Conservation (phyloP, 345 rosid genomes). For the Durio zibethinus region DNA sequence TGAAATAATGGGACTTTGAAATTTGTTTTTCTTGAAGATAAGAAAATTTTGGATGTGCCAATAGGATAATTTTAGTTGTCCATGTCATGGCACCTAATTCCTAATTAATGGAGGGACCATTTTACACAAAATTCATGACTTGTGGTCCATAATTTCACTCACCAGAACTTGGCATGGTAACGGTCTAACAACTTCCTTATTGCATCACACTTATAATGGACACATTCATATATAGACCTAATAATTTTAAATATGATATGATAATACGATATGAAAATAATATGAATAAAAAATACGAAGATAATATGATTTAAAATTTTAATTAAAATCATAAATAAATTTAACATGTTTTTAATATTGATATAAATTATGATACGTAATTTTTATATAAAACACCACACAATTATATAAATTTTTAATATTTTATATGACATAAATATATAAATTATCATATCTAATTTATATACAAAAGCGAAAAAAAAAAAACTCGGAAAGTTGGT, state of each 20-base stretch:
- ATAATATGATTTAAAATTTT: too few relatives aligned
- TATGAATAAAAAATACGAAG: too few relatives aligned
- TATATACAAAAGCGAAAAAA: neutral
- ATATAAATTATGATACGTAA: too few relatives aligned
- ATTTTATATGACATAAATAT: too few relatives aligned
- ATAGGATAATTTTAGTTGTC: neutral
- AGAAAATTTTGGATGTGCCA: neutral
- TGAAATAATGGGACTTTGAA: neutral
- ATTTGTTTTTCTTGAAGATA: neutral
- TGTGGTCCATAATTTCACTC: neutral
- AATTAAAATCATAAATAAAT: too few relatives aligned
- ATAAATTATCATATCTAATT: too few relatives aligned
- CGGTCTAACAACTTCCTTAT: neutral
- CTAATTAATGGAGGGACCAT: neutral
- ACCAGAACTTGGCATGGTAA: neutral
- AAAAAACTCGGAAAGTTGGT: neutral
- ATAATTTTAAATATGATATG: too few relatives aligned
- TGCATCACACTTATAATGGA: neutral
- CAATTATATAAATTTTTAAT: too few relatives aligned
- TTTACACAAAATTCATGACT: neutral
- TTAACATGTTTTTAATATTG: too few relatives aligned
- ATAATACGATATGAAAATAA: too few relatives aligned
- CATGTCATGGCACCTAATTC: conserved; percentile 1
- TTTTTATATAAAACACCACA: too few relatives aligned
- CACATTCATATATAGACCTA: too few relatives aligned